Evolutionary conservation across 768 basidiomycete genomes (phyloP), one percentile per base, ranked within the genome.

Genomic region (Nidularia pulvinata): DNA sequence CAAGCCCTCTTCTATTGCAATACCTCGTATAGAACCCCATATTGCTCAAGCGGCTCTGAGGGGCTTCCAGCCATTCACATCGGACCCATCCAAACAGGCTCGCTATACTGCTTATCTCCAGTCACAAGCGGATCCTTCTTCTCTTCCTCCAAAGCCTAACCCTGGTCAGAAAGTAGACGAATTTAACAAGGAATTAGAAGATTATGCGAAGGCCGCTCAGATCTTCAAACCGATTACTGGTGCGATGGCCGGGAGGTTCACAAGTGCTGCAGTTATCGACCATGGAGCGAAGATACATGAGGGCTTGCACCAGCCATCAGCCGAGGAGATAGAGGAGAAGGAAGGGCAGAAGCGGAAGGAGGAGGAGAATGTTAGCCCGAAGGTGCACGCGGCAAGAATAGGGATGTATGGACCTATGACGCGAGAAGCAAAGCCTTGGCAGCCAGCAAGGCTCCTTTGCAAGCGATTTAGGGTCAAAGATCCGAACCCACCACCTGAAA

Each of bases 201-300:
- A 96, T 60, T 98, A 93, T 58, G 84, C 91, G 2, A 92, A 94
- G 65, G 81, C 93, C 0, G 96, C 96, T 0, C 71, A 80, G 25
- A 82, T 98, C 32, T 98, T 98, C 75, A 93, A 93, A 61, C 97
- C 97, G 0, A 84, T 95, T 59, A 83, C 86, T 0, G 92, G 89
- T 2, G 92, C 93, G 13, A 98, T 98, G 92, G 93, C 94, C 0
- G 89, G 86, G 19, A 82, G 96, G n/a, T 98, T 98, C 69, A 93
- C 90, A 5, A 89, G 84, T 53, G 91, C 92, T 0, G 81, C 82
- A 0, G 77, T 86, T 11, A 70, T 91, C n/a, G 91, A 93, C 30
- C 65, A 69, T 4, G 88, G 81, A 1, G 82, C 87, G 4, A 78
- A 82, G 52, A 65, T 83, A 10, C 62, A 82, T 33, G 89, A 87